Percentiles rank a stretch among this genome's conserved stretches.
Evolutionary conservation across 352 stramenopile species (phyloP).

Genomic region (Phytophthora macrochlamydospora): DNA sequence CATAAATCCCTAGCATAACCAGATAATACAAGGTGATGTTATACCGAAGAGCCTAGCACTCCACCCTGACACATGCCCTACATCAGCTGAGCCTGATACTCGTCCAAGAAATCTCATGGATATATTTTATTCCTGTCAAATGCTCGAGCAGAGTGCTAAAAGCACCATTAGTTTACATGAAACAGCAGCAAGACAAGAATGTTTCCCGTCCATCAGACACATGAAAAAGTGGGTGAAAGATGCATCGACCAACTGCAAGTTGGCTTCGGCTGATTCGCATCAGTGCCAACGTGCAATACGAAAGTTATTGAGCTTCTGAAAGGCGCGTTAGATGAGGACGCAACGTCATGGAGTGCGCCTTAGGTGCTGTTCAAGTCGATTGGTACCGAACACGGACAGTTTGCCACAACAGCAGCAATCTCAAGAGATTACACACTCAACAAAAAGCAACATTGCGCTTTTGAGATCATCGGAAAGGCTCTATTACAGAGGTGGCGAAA

Average conservation of each 20-base stretch:
- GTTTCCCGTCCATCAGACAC: not conserved
- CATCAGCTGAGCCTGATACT: no score
- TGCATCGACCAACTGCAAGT: not conserved
- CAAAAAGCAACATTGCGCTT: not conserved
- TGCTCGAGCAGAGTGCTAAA: no score
- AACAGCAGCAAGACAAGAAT: not conserved
- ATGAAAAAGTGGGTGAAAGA: not conserved
- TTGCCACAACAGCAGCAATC: not conserved
- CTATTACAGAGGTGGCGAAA: not conserved
- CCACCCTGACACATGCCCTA: not conserved
- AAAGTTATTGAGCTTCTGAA: not conserved
- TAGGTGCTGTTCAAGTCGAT: not conserved
- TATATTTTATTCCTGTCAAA: no score
- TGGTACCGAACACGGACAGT: not conserved
- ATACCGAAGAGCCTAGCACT: not conserved
- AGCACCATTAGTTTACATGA: not conserved
- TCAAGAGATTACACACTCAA: not conserved
- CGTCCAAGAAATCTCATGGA: no score
- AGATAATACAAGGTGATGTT: not conserved
- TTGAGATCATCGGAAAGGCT: not conserved
- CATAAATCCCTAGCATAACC: not conserved
- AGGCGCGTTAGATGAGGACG: not conserved
- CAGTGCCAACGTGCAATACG: constrained; percentile 5
- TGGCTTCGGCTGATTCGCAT: not conserved
- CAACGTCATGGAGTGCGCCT: not conserved